Percentiles rank a stretch among this genome's conserved stretches.
These are phyloP conservation scores for Boletellus sp. DNA, from an alignment of 768 basidiomycete genomes.

Conservation along the genomic window DNA sequence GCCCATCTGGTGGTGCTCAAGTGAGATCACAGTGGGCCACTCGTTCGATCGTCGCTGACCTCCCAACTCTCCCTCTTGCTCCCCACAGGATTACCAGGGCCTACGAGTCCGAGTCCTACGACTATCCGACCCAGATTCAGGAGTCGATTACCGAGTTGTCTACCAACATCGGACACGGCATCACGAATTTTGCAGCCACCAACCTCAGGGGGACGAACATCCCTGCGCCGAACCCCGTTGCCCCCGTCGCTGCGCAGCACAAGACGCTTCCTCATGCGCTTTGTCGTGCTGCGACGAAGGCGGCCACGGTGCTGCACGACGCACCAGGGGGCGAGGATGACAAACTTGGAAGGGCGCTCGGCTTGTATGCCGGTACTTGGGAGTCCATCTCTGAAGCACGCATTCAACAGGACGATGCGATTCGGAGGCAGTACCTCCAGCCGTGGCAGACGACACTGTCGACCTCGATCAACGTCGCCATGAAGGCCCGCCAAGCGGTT, in stretches of 20 bases:
- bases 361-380: slow-evolving; percentile 77
- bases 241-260: slow-evolving; percentile 61
- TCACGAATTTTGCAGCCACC: slow-evolving; percentile 81
- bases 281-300: slow-evolving; percentile 70
- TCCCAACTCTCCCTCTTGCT: no score
- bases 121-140: slow-evolving; percentile 87
- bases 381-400: slow-evolving; percentile 80
- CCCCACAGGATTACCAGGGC: slow-evolving; percentile 72
- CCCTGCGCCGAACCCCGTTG: slow-evolving; percentile 60
- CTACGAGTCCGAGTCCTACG: slow-evolving; percentile 84
- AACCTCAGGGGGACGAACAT: slow-evolving; percentile 89
- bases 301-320: slow-evolving; percentile 44
- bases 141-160: slow-evolving; percentile 75
- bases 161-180: slow-evolving; percentile 63
- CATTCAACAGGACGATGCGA: slow-evolving; percentile 71
- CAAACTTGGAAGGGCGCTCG: slow-evolving; percentile 73
- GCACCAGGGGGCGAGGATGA: slow-evolving; percentile 52
- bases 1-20: slow-evolving; percentile 78
- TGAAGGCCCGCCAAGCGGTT: slow-evolving; percentile 89
- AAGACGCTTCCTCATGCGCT: slow-evolving; percentile 98
- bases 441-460: slow-evolving; percentile 89
- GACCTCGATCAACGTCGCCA: slow-evolving; percentile 80
- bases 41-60: background rate
- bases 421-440: slow-evolving; percentile 63
- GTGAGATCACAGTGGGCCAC: slow-evolving; percentile 38